Percentiles rank a stretch among this genome's conserved stretches.
These are phyloP conservation scores for Thraustochytrium striatum DNA, from an alignment of 352 stramenopile species.

Conservation along the genomic window DNA sequence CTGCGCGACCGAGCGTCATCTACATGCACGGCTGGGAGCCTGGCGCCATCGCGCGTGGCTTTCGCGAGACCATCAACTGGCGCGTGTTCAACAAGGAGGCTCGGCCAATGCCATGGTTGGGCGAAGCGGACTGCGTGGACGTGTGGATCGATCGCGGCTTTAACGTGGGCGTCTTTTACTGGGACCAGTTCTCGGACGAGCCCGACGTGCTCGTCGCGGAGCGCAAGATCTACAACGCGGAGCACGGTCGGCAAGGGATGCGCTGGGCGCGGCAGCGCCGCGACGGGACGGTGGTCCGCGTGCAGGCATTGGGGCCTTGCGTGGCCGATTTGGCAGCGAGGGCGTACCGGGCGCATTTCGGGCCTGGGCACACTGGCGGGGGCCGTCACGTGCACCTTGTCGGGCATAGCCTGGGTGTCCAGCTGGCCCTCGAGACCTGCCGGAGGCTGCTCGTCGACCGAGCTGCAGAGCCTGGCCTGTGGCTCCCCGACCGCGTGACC, in stretches of 20 bases:
- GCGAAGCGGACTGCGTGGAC: background rate
- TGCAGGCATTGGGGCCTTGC: background rate
- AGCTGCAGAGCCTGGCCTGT: background rate
- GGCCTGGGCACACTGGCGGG: too few species aligned
- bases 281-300: background rate
- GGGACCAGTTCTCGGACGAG: constrained; percentile 23
- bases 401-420: background rate
- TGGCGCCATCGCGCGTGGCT: background rate
- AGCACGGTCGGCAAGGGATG: background rate
- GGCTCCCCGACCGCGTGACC: background rate
- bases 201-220: background rate
- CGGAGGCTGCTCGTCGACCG: background rate
- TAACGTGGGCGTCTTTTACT: constrained; percentile 35
- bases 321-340: background rate
- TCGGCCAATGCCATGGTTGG: background rate
- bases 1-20: background rate
- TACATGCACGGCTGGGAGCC: constrained; percentile 29
- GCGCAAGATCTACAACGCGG: constrained; percentile 25
- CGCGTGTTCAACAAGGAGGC: background rate
- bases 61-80: constrained; percentile 26
- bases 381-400: background rate
- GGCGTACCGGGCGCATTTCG: constrained; percentile 2
- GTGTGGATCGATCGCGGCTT: background rate
- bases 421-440: background rate
- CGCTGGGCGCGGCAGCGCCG: background rate